Conservation (phyloP, 2,329 filamentous ascomycete genomes). For the Pyricularia pennisetigena region DNA sequence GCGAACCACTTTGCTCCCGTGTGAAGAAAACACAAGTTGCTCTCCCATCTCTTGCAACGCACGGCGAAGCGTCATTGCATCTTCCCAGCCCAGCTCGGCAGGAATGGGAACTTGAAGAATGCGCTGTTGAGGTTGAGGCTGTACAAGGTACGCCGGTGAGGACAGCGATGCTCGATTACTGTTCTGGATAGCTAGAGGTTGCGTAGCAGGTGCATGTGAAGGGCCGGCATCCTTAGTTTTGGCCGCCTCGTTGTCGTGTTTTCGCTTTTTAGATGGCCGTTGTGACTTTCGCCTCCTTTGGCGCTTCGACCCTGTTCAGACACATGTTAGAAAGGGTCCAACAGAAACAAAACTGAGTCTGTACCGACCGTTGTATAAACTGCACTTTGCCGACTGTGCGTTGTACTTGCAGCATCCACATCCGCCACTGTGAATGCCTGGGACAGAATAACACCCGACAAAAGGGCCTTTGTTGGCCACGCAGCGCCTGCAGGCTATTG, state of each 20-base stretch:
- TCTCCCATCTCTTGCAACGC: background rate
- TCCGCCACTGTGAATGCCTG: background rate
- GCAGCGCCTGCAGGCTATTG: background rate
- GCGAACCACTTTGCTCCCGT: background rate
- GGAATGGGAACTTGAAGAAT: background rate
- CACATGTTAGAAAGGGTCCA: background rate
- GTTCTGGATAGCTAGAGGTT: background rate
- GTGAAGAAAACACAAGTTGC: background rate
- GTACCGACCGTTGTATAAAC: background rate
- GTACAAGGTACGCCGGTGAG: background rate
- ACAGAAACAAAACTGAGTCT: background rate
- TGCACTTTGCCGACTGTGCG: background rate
- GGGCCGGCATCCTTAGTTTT: background rate
- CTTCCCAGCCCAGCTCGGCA: background rate
- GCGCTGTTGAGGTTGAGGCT: background rate
- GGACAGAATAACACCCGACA: background rate
- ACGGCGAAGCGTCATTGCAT: constrained; percentile 1
- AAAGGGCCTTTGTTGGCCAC: background rate
- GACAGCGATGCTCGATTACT: background rate
- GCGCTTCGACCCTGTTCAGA: background rate
- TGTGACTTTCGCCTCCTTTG: background rate
- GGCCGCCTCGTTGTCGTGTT: background rate
- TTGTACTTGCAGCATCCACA: constrained; percentile 2
- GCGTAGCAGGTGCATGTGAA: background rate
- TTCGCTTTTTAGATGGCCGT: background rate